A percentile compares a stretch with the other conserved stretches of the same genome.
These are phyloP conservation scores for Helianthus annuus DNA, from an alignment of 129 eudicot genomes.

Conservation along the genomic window DNA sequence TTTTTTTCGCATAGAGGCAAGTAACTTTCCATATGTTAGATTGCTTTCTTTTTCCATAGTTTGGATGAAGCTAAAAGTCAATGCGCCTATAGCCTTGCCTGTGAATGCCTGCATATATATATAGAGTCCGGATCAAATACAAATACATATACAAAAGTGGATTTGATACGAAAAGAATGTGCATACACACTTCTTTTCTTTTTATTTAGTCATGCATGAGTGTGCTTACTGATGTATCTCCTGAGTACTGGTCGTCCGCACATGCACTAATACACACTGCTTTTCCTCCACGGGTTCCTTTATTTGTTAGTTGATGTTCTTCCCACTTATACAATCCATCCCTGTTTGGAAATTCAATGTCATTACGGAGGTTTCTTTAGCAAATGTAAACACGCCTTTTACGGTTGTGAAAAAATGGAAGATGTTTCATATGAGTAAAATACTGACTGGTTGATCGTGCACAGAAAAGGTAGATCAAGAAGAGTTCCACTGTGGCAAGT, in stretches of 20 bases:
- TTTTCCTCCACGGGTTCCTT: conserved; percentile 65
- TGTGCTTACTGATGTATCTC: conserved; percentile 55
- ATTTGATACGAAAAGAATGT: neutral
- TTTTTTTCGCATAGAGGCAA: conserved; percentile 44
- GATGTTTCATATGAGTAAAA: neutral
- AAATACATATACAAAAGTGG: neutral
- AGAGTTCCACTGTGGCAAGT: conserved; percentile 71
- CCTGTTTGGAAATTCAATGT: conserved; percentile 32
- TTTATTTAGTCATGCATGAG: neutral
- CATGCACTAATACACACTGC: conserved; percentile 73
- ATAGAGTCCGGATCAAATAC: neutral
- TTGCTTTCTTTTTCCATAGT: conserved; percentile 48
- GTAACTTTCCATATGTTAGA: conserved; percentile 60
- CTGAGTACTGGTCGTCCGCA: conserved; percentile 61
- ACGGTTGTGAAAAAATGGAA: no score
- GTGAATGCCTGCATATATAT: conserved; percentile 50
- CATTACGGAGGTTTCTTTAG: neutral
- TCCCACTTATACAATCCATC: conserved; percentile 61
- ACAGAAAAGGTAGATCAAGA: conserved; percentile 60
- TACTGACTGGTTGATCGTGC: conserved; percentile 55
- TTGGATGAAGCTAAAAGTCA: conserved; percentile 69
- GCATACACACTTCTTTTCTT: no score
- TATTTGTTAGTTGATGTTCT: conserved; percentile 42
- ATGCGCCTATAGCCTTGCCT: conserved; percentile 60
- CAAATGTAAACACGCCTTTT: no score